Base-by-base conservation (phyloP, 2,329 filamentous ascomycete genomes). In the Talaromyces sp. region DNA sequence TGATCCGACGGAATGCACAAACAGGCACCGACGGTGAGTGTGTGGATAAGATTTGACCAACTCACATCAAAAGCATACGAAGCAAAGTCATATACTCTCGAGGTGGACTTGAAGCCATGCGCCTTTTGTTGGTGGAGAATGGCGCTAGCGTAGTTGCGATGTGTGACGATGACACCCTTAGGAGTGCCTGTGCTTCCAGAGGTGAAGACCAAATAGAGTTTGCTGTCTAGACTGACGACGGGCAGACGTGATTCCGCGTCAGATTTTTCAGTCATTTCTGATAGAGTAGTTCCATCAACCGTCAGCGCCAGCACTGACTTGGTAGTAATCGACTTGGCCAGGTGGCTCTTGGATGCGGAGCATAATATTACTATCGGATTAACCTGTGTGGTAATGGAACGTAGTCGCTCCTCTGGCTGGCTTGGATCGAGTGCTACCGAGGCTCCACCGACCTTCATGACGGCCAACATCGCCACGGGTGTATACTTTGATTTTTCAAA, bases 91-190 rank as follows among this genome's bases (percentile, higher is more conserved):
- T 7, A 35, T 7, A 35, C 33, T 35, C 33, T 6, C 6, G 33
- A 35, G 1, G 1, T 10, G 10, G 33, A 10, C 6, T 10, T 10
- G 33, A 35, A 10, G 10, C 10, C 33, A 35, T 7, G 33, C 10
- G 10, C 10, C 33, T 10, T 7, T 10, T 35, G 33, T 35, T 35
- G 33, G 10, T 35, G 33, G 10, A 7, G 33, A 35, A 35, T 35
- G 6, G 33, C 6, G 10, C 33, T 35, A 10, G 10, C 33, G 6
- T 7, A 6, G 81, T 86, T 84, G 0, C 77, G 75, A 66, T 90
- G 89, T 1, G 83, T 85, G 61, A 89, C 86, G 39, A 86, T 84
- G 19, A 89, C 83, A 2, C 87, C 87, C 63, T 86, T 86, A 0
- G 75, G 75, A 1, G 73, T 74, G 24, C 82, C 82, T 0, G 85